Evolutionary conservation across 2,329 filamentous ascomycete species (phyloP), one percentile per base, ranked within the genome.

Genomic region (Colletotrichum sp.): DNA sequence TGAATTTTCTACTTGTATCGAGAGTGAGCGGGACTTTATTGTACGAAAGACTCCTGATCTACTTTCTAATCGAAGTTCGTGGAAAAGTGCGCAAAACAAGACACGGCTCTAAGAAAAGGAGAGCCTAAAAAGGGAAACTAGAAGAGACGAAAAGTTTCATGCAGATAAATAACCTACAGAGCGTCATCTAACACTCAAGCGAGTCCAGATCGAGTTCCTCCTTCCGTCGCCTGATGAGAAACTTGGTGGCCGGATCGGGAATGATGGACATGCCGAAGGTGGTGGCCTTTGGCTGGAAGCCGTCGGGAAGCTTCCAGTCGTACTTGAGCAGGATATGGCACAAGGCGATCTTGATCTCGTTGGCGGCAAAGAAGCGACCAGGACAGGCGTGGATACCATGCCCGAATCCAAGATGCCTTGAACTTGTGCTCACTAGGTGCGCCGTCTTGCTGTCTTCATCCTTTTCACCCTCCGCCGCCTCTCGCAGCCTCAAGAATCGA

Each of bases 351-450:
- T 86, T 85, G 28, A 86, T 80, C 78, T 85, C 81, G 67, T 83
- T 82, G 10, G 79, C 79, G 2, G 84, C 84, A 78, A 85, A 85
- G 76, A 84, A 85, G 7, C 84, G 77, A 0, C 85, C 85, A 0
- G 85, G 85, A 73, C 84, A 86, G 2, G 84, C 82, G 67, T 84
- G 82, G 8, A 77, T 77, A 2, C 85, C 85, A 66, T 85, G 79
- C 3, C 85, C 85, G 68, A 86, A 87, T 18, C 72, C 78, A 16
- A 39, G 72, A 28, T 81, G 80, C 6, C 83, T 80, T 3, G 79
- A 68, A 3, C 79, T 79, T 0, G 83, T 85, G 16, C 80, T 82
- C 15, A 84, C 84, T 39, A 84, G 81, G 68, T 86, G 83, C 12
- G 80, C 78, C 64, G 61, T 32, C 34, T 64, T 64, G n/a, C 39